phyloP scores from a whole-genome alignment of 208 protist genomes.

The Leishmania guyanensis region DNA sequence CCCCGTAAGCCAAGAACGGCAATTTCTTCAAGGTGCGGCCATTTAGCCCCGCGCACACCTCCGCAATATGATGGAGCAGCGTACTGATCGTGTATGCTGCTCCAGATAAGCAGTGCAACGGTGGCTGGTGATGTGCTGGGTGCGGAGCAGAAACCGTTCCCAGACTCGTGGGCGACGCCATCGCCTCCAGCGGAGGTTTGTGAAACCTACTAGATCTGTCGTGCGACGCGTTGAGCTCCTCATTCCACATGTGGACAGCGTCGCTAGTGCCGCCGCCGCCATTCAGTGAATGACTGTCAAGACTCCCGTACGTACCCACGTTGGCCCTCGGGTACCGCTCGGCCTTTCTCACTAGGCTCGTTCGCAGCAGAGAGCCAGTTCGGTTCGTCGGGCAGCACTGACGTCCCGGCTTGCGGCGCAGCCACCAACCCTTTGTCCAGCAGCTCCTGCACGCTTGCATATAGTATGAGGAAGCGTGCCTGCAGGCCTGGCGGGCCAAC shows the following conservation, averaged over 20 bases:
- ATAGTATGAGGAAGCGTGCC: conserved; percentile 80
- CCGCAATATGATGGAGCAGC: conserved; percentile 38
- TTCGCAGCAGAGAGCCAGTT: neutral
- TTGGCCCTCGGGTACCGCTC: neutral
- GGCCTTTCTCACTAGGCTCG: neutral
- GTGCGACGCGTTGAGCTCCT: neutral
- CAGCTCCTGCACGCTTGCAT: conserved; percentile 80
- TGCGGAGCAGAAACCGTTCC: neutral
- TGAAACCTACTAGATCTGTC: neutral
- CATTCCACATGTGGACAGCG: neutral
- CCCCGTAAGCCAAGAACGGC: conserved; percentile 85
- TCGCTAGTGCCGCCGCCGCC: neutral
- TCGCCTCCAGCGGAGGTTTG: neutral
- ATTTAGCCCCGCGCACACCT: conserved; percentile 73
- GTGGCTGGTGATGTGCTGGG: neutral
- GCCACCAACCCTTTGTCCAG: conserved; percentile 33
- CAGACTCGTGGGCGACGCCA: neutral
- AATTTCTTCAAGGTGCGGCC: conserved; percentile 92
- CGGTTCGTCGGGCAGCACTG: neutral
- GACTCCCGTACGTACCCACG: neutral
- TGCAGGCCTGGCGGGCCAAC: conserved; percentile 87
- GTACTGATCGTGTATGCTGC: neutral
- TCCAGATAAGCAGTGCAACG: neutral
- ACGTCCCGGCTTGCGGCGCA: neutral
- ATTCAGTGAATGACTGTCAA: neutral